Base-by-base conservation (phyloP, 768 basidiomycete genomes). In the Naganishia antarctica region DNA sequence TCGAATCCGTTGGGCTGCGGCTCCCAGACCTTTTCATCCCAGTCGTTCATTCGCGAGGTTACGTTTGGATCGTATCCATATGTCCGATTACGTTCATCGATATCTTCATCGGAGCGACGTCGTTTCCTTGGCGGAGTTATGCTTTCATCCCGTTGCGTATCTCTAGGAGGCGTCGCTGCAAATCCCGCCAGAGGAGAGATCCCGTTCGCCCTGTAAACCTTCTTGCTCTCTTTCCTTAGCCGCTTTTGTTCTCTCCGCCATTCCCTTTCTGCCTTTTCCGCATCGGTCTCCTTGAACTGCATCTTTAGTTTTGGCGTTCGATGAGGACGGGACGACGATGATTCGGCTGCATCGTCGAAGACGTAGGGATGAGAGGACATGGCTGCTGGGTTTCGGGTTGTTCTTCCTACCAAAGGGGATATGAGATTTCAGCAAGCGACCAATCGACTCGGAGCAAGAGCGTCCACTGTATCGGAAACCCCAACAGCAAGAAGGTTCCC, bases 131-230 rank as follows among this genome's bases (percentile, higher is more conserved):
- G 74, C 16, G 74, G 74, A 13, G 72, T 68, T 11, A 71, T 72
- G 4, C 70, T 70, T 31, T 71, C 69, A 25, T 64, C 61, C n/a
- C 60, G 49, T 3, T 32, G 28, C 11, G 48, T n/a, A 26, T 31
- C 31, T 32, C 70, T 45, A 23, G 74, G 74, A 13, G 74, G 73
- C 3, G 73, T 72, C 12, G 41, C 46, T 13, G 53, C 49, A 18
- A 67, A 37, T 16, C 50, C 60, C 44, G 41, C 59, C 29, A 58
- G 32, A 16, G 51, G 45, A 0, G 51, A 47, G 0, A 67, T 9
- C 66, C 74, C 68, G 53, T 77, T 77, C 9, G 76, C 74, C 7
- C 71, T 61, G 15, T 69, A 69, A n/a, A 77, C 69, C 41, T 67
- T 70, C 13, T 59, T 58, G 4, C 48, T 43, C 47, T 72, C 67